These are phyloP conservation scores for Hypoxylon sp. DNA, from an alignment of 2,329 filamentous ascomycete species.

Conservation along the genomic window DNA sequence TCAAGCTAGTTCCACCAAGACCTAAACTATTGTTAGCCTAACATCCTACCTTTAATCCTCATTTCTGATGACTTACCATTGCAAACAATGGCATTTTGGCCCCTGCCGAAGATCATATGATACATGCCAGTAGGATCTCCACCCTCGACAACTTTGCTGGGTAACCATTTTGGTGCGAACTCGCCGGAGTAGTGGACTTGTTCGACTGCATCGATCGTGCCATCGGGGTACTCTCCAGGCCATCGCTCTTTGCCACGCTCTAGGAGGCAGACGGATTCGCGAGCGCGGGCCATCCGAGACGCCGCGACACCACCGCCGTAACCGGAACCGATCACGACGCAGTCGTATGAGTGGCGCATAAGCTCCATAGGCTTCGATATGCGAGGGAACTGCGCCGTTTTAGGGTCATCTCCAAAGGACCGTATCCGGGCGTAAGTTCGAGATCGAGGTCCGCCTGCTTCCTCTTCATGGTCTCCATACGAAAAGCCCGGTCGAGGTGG, in stretches of 20 bases:
- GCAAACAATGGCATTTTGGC: conserved; percentile 73
- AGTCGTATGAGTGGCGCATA: conserved; percentile 72
- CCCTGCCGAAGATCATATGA: conserved; percentile 73
- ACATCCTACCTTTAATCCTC: neutral
- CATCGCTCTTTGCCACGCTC: conserved; percentile 76
- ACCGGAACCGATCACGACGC: conserved; percentile 77
- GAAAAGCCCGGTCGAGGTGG: conserved; percentile 37
- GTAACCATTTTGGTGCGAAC: conserved; percentile 61
- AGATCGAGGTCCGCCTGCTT: conserved; percentile 55
- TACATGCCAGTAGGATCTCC: conserved; percentile 74
- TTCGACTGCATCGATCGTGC: conserved; percentile 61
- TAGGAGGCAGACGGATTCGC: conserved; percentile 73
- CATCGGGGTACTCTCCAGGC: conserved; percentile 75
- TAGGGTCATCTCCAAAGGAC: conserved; percentile 53
- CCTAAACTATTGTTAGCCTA: conserved; percentile 55
- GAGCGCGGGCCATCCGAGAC: conserved; percentile 73
- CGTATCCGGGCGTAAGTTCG: conserved; percentile 52
- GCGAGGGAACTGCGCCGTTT: conserved; percentile 61
- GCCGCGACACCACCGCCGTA: conserved; percentile 78
- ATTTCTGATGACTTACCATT: conserved; percentile 63
- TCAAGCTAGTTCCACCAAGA: conserved; percentile 75
- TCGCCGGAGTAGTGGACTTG: conserved; percentile 72
- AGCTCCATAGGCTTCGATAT: conserved; percentile 71
- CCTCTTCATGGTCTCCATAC: conserved; percentile 54
- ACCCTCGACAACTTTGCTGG: conserved; percentile 61